Evolutionary conservation across 805 yeast species (phyloP).

Genomic region (Debaryomyces prosopidis): DNA sequence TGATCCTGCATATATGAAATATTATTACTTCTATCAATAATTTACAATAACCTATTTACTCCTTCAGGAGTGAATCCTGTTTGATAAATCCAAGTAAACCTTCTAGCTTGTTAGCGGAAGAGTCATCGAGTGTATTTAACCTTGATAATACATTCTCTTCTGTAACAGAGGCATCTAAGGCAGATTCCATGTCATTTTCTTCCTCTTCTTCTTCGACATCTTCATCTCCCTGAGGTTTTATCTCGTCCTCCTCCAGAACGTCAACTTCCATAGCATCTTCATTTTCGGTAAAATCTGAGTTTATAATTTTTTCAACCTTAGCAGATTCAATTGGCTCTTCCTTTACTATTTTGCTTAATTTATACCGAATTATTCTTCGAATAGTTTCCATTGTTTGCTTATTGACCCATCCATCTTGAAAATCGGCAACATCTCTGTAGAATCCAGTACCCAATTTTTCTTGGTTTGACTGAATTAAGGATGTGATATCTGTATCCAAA

Average conservation of each 20-base stretch:
- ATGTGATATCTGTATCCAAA: conserved; percentile 58
- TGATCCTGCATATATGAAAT: not conserved
- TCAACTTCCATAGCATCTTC: conserved; percentile 28
- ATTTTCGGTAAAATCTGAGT: conserved; percentile 30
- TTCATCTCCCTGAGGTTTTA: conserved; percentile 20
- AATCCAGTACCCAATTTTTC: conserved; percentile 37
- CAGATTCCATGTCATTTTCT: conserved; percentile 19
- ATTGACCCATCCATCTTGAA: conserved; percentile 80
- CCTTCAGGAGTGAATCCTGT: conserved; percentile 23
- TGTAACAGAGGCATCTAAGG: conserved; percentile 7
- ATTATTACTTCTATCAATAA: not conserved
- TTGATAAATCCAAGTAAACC: conserved; percentile 38
- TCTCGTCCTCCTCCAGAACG: conserved; percentile 16
- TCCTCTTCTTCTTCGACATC: conserved; percentile 26
- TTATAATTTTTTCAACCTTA: conserved; percentile 44
- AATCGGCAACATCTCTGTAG: conserved; percentile 35
- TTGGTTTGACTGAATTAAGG: conserved; percentile 37
- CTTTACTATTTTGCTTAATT: conserved; percentile 60
- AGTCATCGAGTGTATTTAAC: conserved; percentile 35
- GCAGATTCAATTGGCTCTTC: conserved; percentile 46
- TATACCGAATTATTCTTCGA: conserved; percentile 70
- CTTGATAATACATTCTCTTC: conserved; percentile 35
- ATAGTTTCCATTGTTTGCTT: conserved; percentile 61
- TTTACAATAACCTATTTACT: not conserved
- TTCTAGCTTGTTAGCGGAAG: conserved; percentile 30